A percentile compares a stretch with the other conserved stretches of the same genome.
Evolutionary conservation across 345 rosid species (phyloP).

Genomic region (Sisymbrium altissimum): DNA sequence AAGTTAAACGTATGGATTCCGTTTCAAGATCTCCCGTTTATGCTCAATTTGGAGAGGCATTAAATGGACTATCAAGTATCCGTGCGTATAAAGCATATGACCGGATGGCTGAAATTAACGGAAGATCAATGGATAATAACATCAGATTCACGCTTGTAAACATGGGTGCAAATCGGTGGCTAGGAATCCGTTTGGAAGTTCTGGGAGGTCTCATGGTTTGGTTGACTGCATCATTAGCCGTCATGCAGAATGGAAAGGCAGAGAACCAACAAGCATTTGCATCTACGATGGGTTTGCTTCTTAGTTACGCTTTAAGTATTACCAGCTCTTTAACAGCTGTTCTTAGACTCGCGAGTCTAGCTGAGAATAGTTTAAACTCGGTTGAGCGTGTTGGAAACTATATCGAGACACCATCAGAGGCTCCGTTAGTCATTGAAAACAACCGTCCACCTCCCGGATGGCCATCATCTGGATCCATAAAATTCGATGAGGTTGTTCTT

Average conservation of each 20-base stretch:
- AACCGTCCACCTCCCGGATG: slow-evolving; percentile 98
- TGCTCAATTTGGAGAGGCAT: slow-evolving; percentile 98
- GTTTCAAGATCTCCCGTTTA: slow-evolving; percentile 93
- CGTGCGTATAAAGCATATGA: slow-evolving; percentile 98
- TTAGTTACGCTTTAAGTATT: slow-evolving; percentile 91
- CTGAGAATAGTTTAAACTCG: slow-evolving; percentile 94
- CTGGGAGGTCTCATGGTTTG: slow-evolving; percentile 98
- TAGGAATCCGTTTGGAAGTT: slow-evolving; percentile 87
- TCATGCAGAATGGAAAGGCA: slow-evolving; percentile 90
- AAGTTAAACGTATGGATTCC: slow-evolving; percentile 94
- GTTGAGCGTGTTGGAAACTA: slow-evolving; percentile 93
- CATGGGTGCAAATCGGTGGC: slow-evolving; percentile 97
- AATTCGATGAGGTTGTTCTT: slow-evolving; percentile 85
- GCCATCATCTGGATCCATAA: slow-evolving; percentile 97
- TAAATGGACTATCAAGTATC: slow-evolving; percentile 84
- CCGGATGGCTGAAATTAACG: slow-evolving; percentile 90
- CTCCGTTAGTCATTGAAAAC: slow-evolving; percentile 69
- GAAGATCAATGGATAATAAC: slow-evolving; percentile 91
- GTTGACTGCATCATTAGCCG: slow-evolving; percentile 98
- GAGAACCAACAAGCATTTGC: slow-evolving; percentile 88
- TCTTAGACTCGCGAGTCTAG: slow-evolving; percentile 93
- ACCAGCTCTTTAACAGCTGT: slow-evolving; percentile 81
- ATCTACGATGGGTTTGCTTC: slow-evolving; percentile 97
- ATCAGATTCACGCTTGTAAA: slow-evolving; percentile 84
- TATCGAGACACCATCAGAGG: slow-evolving; percentile 85